Evolutionary conservation across 352 stramenopile genomes (phyloP), one percentile per base, ranked within the genome.

Genomic region (Pythium angustatum): DNA sequence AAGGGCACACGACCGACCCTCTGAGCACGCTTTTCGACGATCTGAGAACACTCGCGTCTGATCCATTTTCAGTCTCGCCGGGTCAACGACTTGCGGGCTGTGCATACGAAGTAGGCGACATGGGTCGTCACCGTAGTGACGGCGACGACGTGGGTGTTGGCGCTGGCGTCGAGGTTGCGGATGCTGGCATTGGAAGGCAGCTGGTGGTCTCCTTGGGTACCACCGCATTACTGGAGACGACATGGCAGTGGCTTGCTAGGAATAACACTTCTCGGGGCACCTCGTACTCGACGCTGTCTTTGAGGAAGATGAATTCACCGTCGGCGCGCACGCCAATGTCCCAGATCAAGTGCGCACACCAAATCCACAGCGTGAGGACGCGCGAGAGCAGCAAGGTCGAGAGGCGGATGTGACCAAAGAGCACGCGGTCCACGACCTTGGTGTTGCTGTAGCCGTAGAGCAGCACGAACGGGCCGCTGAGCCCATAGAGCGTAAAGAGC

Each of bases 251-350:
- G 17, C 17, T 22, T 17, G 51, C 7, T 22, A 8, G 19, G 33
- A 48, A 7, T 7, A 62, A 5, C 2, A 28, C 22, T 21, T 60
- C 58, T 1, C 7, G 30, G 3, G 65, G 59, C 28, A 63, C 45
- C 5, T 30, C 15, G n/a, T 77, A 81, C 38, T 76, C 54, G 49
- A 66, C 58, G 9, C 48, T 24, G 22, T 75, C 71, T 26, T 56
- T 57, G 2, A 81, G 41, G 28, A 75, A 73, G 24, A 76, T 43
- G 14, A 79, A 64, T 33, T 75, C 63, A 12, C 33, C 34, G 27
- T 79, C 69, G 21, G 55, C 55, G 1, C 58, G 49, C 34, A 78
- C 50, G 12, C 71, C 74, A 11, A 81, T 10, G 27, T 75, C 66
- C 58, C 62, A 77, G 34, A 79, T 40, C 11, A 79, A 63, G 0